These are phyloP conservation scores for Corinectria fuckeliana DNA, from an alignment of 2,329 filamentous ascomycete genomes.

Conservation along the genomic window DNA sequence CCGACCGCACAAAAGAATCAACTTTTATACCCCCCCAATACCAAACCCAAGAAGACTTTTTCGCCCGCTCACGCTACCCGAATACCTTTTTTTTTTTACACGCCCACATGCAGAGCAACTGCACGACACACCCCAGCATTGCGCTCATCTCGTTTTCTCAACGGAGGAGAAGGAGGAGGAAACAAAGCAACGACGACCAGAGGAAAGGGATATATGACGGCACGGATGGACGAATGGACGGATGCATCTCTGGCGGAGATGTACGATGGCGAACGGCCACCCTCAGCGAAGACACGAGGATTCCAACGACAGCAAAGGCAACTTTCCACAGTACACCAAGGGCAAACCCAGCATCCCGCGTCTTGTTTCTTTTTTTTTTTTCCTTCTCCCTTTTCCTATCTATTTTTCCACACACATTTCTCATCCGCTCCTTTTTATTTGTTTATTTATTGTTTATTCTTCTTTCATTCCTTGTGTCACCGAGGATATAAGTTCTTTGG, in stretches of 20 bases:
- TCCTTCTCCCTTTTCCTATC: slow-evolving; percentile 24
- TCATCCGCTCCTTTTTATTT: slow-evolving; percentile 10
- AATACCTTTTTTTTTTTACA: slow-evolving; percentile 31
- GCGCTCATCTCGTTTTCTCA: slow-evolving; percentile 7
- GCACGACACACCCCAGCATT: slow-evolving; percentile 14
- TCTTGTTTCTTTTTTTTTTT: slow-evolving; percentile 25
- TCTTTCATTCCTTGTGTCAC: slow-evolving; percentile 15
- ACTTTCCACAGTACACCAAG: slow-evolving; percentile 18
- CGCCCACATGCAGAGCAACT: slow-evolving; percentile 24
- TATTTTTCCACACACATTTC: slow-evolving; percentile 23
- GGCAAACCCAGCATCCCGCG: slow-evolving; percentile 20
- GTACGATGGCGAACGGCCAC: not conserved
- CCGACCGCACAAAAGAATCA: slow-evolving; percentile 12
- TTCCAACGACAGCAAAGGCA: slow-evolving; percentile 10
- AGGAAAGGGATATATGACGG: slow-evolving; percentile 12
- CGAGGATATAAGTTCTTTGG: slow-evolving; percentile 15
- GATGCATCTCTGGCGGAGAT: not conserved
- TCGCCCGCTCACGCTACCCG: slow-evolving; percentile 46
- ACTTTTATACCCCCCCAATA: slow-evolving; percentile 31
- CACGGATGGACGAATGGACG: slow-evolving; percentile 8
- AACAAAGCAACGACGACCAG: slow-evolving; percentile 6
- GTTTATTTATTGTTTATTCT: slow-evolving; percentile 20
- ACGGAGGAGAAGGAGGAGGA: not conserved
- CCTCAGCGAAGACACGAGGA: slow-evolving; percentile 13
- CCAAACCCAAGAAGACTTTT: slow-evolving; percentile 35